These are phyloP conservation scores for Xylariaceae sp. DNA, from an alignment of 2,329 filamentous ascomycete genomes.

Conservation along the genomic window DNA sequence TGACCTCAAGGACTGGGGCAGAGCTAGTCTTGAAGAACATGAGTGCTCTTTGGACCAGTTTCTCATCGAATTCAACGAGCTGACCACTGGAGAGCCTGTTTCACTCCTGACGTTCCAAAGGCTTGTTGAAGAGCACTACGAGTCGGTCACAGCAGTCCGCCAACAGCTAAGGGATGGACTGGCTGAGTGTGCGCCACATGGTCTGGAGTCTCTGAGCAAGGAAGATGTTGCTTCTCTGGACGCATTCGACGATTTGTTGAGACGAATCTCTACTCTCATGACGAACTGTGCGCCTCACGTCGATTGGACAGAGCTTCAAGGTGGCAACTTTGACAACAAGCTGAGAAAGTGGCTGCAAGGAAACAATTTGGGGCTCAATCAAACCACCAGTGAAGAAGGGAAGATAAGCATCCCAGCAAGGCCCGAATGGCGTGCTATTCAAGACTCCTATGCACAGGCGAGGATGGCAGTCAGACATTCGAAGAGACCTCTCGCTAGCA, in stretches of 20 bases:
- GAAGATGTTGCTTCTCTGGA: background rate
- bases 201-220: background rate
- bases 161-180: background rate
- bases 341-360: slow-evolving; percentile 4
- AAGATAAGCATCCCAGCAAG: background rate
- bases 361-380: background rate
- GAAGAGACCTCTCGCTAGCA: background rate
- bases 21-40: background rate
- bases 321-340: background rate
- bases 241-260: slow-evolving; percentile 5
- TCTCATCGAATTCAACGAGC: background rate
- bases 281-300: background rate
- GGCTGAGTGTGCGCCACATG: background rate
- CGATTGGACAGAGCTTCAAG: slow-evolving; percentile 8
- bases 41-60: background rate
- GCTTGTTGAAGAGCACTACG: slow-evolving; percentile 9
- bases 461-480: background rate
- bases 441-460: background rate
- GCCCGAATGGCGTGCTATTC: background rate
- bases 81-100: background rate
- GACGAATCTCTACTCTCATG: background rate
- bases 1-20: slow-evolving; percentile 1
- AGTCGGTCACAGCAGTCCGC: background rate
- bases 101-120: slow-evolving; percentile 5
- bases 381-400: background rate